Conservation (phyloP, 2,329 filamentous ascomycete genomes). For the Hypoxylon sp. region DNA sequence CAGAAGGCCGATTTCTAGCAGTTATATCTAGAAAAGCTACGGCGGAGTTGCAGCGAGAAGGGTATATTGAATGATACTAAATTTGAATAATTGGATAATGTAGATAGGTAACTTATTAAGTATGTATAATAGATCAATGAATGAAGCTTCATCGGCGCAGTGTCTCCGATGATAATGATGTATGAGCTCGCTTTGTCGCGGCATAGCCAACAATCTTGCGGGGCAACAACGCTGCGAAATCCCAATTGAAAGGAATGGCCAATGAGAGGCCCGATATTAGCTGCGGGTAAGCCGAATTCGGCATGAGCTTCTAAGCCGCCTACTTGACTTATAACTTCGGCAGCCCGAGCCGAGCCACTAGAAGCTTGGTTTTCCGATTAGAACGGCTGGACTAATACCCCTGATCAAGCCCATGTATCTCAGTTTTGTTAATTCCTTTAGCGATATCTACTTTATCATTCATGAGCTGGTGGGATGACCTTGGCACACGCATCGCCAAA, state of each 20-base stretch:
- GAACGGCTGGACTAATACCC: slow-evolving; percentile 12
- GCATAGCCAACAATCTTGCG: slow-evolving; percentile 39
- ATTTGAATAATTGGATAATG: slow-evolving; percentile 4
- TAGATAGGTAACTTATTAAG: slow-evolving; percentile 29
- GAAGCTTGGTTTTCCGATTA: slow-evolving; percentile 10
- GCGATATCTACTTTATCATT: background rate
- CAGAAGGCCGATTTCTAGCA: slow-evolving; percentile 9
- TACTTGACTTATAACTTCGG: slow-evolving; percentile 15
- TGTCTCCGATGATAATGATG: slow-evolving; percentile 41
- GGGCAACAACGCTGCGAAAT: slow-evolving; percentile 30
- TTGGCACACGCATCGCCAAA: background rate
- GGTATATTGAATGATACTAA: slow-evolving; percentile 20
- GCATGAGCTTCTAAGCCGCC: slow-evolving; percentile 37
- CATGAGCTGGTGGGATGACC: slow-evolving; percentile 5
- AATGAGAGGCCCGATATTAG: slow-evolving; percentile 35
- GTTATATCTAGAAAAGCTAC: background rate
- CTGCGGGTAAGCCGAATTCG: slow-evolving; percentile 43
- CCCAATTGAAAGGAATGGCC: slow-evolving; percentile 32
- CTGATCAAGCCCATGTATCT: slow-evolving; percentile 7
- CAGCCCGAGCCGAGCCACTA: slow-evolving; percentile 15
- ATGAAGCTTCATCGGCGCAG: slow-evolving; percentile 39
- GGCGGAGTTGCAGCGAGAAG: background rate
- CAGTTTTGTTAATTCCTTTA: slow-evolving; percentile 6
- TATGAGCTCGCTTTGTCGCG: slow-evolving; percentile 46
- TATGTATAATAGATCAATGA: slow-evolving; percentile 12